Percentiles rank a stretch among this genome's conserved stretches.
Evolutionary conservation across 2,329 filamentous ascomycete species (phyloP).

Genomic region (Diaporthe sp.): DNA sequence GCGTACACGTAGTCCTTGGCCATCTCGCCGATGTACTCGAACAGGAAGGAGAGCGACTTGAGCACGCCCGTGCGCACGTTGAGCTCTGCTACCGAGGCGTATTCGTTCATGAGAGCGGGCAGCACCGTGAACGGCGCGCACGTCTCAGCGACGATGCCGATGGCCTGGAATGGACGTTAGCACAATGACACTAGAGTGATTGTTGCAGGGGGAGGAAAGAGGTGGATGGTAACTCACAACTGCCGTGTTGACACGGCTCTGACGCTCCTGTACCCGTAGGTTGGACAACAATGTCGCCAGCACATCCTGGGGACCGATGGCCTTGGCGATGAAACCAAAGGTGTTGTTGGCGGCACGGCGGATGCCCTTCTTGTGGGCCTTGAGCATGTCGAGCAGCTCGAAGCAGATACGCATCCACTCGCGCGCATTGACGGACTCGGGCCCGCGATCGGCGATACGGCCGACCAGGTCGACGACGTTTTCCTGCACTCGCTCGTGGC

Average conservation of each 20-base stretch:
- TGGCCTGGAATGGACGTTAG: slow-evolving; percentile 65
- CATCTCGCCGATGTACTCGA: slow-evolving; percentile 99
- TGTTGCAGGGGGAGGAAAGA: no score
- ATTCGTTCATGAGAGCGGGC: slow-evolving; percentile 99
- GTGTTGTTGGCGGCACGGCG: slow-evolving; percentile 99
- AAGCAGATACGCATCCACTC: slow-evolving; percentile 99
- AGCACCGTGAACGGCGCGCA: slow-evolving; percentile 98
- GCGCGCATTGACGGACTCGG: slow-evolving; percentile 94
- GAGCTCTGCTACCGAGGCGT: slow-evolving; percentile 90
- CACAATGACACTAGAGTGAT: no score
- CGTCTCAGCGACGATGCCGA: slow-evolving; percentile 98
- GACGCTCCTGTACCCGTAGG: slow-evolving; percentile 94
- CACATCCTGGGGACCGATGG: slow-evolving; percentile 97
- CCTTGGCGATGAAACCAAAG: slow-evolving; percentile 99
- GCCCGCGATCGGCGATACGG: slow-evolving; percentile 96
- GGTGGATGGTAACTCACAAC: slow-evolving; percentile 60
- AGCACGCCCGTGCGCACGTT: slow-evolving; percentile 99
- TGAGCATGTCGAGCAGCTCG: slow-evolving; percentile 98
- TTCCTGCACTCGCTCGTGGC: slow-evolving; percentile 99
- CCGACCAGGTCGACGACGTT: slow-evolving; percentile 99
- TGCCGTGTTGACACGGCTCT: slow-evolving; percentile 97
- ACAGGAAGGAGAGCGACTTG: slow-evolving; percentile 96
- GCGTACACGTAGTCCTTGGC: slow-evolving; percentile 99
- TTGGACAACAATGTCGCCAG: slow-evolving; percentile 97
- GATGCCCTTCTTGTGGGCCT: slow-evolving; percentile 99